These are phyloP conservation scores for Dacryopinax spathularia DNA, from an alignment of 768 basidiomycete genomes.

Conservation along the genomic window DNA sequence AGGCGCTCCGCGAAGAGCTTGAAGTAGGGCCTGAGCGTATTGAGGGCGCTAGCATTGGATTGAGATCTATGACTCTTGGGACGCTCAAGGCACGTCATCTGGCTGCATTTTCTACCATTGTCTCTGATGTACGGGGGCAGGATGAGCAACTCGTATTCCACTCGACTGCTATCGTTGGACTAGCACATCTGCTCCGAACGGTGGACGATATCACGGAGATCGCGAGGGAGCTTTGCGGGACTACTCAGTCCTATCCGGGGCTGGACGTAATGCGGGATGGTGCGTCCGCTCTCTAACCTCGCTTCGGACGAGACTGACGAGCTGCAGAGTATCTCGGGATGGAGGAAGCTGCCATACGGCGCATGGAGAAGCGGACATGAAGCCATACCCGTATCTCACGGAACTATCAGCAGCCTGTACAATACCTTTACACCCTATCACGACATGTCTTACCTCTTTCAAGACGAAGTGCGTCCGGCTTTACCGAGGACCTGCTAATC, in stretches of 20 bases:
- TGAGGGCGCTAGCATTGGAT: not conserved
- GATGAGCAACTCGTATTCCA: constrained; percentile 1
- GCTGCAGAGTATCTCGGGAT: not conserved
- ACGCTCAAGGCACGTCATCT: not conserved
- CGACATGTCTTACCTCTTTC: no score
- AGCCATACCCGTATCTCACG: no score
- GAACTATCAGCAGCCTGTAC: no score
- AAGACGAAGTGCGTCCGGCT: no score
- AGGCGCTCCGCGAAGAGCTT: not conserved
- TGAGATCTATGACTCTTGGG: not conserved
- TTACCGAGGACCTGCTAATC: no score
- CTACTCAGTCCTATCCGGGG: not conserved
- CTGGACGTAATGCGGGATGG: not conserved
- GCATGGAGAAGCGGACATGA: constrained; percentile 1
- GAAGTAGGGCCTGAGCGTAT: not conserved
- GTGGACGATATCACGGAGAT: not conserved
- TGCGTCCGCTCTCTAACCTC: not conserved
- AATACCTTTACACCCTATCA: no score
- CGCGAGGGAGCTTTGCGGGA: not conserved
- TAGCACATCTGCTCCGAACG: not conserved
- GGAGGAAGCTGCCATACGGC: not conserved
- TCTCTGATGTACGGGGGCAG: not conserved
- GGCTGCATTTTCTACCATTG: not conserved
- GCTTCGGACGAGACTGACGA: not conserved
- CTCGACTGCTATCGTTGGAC: not conserved